These are phyloP conservation scores for Colletotrichum zoysiae DNA, from an alignment of 2,329 filamentous ascomycete genomes.

Conservation along the genomic window DNA sequence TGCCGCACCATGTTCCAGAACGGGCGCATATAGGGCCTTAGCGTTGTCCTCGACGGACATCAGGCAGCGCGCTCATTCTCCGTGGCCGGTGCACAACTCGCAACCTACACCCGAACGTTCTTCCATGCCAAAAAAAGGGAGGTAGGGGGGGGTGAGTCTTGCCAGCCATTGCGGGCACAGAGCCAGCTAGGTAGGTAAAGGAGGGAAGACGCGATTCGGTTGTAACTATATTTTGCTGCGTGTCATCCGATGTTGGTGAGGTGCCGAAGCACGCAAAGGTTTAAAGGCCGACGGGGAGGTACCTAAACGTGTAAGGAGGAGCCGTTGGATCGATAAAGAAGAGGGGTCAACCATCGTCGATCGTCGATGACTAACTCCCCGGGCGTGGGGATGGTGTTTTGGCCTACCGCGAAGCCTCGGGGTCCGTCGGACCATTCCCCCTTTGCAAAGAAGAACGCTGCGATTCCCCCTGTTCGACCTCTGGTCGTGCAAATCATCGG, in stretches of 20 bases:
- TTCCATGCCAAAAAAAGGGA: neutral
- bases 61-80: neutral
- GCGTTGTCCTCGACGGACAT: neutral
- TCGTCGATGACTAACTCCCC: neutral
- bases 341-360: neutral
- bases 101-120: neutral
- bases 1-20: neutral
- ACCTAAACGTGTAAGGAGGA: neutral
- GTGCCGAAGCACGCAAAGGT: conserved; percentile 6
- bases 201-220: conserved; percentile 1
- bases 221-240: conserved; percentile 14
- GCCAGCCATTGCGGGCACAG: conserved; percentile 2
- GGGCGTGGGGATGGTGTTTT: neutral
- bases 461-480: conserved; percentile 19
- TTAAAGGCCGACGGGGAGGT: neutral
- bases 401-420: neutral
- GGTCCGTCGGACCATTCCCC: neutral
- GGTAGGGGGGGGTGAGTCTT: neutral
- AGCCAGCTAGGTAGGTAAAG: conserved; percentile 6
- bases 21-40: neutral
- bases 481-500: conserved; percentile 16
- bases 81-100: neutral
- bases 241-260: neutral
- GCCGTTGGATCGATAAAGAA: neutral
- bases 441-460: neutral